phyloP scores from a whole-genome alignment of 2,329 filamentous ascomycete species.

The Cordyceps pruinosa region DNA sequence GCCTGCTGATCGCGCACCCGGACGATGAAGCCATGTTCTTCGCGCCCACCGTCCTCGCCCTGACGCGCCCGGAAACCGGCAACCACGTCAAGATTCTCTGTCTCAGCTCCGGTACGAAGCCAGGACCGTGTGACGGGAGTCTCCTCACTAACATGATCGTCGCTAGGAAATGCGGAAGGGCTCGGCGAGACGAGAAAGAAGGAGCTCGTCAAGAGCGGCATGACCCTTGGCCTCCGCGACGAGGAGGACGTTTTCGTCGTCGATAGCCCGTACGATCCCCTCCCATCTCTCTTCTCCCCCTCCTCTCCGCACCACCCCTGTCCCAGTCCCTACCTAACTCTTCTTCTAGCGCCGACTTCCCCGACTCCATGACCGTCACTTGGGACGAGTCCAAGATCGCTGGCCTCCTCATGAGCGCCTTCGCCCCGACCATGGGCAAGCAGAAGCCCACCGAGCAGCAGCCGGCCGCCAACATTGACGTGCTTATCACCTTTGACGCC shows the following conservation, averaged over 20 bases:
- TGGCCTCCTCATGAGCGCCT: slow-evolving; percentile 62
- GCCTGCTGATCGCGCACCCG: slow-evolving; percentile 89
- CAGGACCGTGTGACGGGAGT: no score
- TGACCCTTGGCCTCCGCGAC: slow-evolving; percentile 65
- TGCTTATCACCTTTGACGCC: slow-evolving; percentile 85
- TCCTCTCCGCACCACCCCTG: not conserved
- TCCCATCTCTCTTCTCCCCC: slow-evolving; percentile 19
- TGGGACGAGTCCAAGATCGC: slow-evolving; percentile 71
- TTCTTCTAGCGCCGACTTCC: slow-evolving; percentile 52
- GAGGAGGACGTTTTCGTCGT: slow-evolving; percentile 81
- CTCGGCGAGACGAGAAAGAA: slow-evolving; percentile 75
- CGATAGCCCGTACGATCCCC: slow-evolving; percentile 55
- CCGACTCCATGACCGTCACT: slow-evolving; percentile 75
- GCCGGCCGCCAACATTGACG: slow-evolving; percentile 58
- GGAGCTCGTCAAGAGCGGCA: slow-evolving; percentile 75
- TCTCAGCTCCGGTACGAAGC: slow-evolving; percentile 75
- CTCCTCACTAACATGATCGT: not conserved
- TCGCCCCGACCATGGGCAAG: slow-evolving; percentile 58
- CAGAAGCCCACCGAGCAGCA: slow-evolving; percentile 26
- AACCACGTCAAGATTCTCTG: slow-evolving; percentile 95
- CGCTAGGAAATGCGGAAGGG: slow-evolving; percentile 71
- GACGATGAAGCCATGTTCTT: slow-evolving; percentile 99
- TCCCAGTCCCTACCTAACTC: not conserved
- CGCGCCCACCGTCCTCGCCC: slow-evolving; percentile 75
- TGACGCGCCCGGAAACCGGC: slow-evolving; percentile 69